A percentile compares a stretch with the other conserved stretches of the same genome.
Evolutionary conservation across 768 basidiomycete genomes (phyloP).

Genomic region (Rhizopogon vulgaris): DNA sequence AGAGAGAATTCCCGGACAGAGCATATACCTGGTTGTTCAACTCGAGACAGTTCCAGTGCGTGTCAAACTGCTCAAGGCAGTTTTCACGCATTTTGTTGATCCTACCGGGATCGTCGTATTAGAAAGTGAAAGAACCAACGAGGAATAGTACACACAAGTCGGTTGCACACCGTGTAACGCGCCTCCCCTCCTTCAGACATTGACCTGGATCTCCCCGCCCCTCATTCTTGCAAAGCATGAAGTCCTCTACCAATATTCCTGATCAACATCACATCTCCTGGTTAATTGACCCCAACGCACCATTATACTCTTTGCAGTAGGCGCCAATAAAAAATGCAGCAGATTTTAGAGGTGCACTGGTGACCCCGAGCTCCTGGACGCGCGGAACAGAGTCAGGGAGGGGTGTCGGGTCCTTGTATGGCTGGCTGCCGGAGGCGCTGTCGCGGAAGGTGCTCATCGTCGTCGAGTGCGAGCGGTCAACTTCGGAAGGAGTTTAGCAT

Average conservation of each 20-base stretch:
- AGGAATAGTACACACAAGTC: conserved; percentile 65
- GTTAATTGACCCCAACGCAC: conserved; percentile 40
- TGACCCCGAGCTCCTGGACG: conserved; percentile 82
- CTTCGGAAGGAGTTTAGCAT: conserved; percentile 13
- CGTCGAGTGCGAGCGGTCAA: conserved; percentile 15
- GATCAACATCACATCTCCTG: conserved; percentile 19
- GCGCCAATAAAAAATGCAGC: conserved; percentile 96
- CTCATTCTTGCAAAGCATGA: conserved; percentile 97
- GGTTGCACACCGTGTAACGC: conserved; percentile 91
- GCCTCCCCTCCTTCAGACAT: conserved; percentile 92
- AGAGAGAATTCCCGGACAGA: background rate
- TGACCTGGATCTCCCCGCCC: conserved; percentile 76
- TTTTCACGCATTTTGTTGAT: conserved; percentile 91
- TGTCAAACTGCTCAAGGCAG: conserved; percentile 80
- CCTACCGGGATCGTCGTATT: conserved; percentile 33
- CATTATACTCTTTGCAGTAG: conserved; percentile 94
- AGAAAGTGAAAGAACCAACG: background rate
- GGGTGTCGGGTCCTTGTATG: conserved; percentile 61
- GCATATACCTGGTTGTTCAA: conserved; percentile 81
- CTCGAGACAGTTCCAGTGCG: conserved; percentile 94
- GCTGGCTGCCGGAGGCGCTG: conserved; percentile 40
- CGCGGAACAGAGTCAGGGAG: conserved; percentile 63
- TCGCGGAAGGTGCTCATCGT: conserved; percentile 51
- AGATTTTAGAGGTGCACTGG: conserved; percentile 91
- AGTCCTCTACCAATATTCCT: conserved; percentile 63